phyloP scores from a whole-genome alignment of 805 yeast species.

The Zygotorulaspora chibaensis region DNA sequence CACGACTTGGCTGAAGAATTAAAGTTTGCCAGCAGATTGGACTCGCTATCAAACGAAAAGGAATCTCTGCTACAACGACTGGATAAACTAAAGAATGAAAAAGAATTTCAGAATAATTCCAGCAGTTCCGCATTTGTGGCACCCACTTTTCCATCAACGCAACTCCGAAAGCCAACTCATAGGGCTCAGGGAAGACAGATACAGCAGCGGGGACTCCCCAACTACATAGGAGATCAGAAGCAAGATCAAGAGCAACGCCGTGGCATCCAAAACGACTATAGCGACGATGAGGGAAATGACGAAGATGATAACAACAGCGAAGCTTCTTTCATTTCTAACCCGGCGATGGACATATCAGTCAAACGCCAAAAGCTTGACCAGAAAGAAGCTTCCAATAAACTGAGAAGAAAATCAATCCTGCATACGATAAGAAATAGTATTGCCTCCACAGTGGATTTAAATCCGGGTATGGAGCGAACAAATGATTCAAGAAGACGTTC shows the following conservation, averaged over 20 bases:
- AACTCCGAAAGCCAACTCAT: constrained; percentile 4
- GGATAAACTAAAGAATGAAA: constrained; percentile 3
- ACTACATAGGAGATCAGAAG: not conserved
- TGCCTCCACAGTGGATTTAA: constrained; percentile 15
- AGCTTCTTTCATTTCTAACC: constrained; percentile 34
- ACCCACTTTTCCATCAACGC: constrained; percentile 14
- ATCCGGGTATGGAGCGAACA: constrained; percentile 4
- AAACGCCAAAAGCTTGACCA: constrained; percentile 4
- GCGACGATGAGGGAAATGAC: constrained; percentile 7
- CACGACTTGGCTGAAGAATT: constrained; percentile 27
- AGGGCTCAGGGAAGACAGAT: constrained; percentile 1
- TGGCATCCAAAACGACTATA: not conserved
- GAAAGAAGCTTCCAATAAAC: constrained; percentile 3
- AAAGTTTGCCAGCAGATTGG: constrained; percentile 18
- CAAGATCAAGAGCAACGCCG: not conserved
- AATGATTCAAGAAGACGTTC: constrained; percentile 3
- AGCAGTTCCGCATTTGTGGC: constrained; percentile 5
- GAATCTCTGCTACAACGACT: constrained; percentile 13
- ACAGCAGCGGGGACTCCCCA: not conserved
- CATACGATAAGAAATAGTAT: constrained; percentile 32
- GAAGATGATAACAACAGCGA: constrained; percentile 33
- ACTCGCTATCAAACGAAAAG: constrained; percentile 21
- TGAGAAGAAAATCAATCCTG: constrained; percentile 33
- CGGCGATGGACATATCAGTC: constrained; percentile 12
- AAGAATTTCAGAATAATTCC: not conserved